Conservation (phyloP, 2,329 filamentous ascomycete genomes). For the Stromatinia cepivora region DNA sequence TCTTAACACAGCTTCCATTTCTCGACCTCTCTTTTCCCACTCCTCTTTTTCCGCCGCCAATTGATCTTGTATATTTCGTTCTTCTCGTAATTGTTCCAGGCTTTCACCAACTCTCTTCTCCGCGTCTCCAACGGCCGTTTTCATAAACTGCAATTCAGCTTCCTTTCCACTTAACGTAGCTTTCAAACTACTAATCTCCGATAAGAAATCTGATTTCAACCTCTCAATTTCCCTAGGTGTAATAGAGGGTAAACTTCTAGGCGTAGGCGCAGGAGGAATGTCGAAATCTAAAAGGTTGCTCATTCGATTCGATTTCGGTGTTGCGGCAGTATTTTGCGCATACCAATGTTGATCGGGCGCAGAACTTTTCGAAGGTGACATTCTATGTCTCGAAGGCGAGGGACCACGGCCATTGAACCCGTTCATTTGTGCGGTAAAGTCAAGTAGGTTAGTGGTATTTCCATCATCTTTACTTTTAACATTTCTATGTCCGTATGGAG, state of each 20-base stretch:
- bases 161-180: slow-evolving; percentile 91
- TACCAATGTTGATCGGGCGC: slow-evolving; percentile 33
- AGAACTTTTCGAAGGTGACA: slow-evolving; percentile 48
- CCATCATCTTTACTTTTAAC: slow-evolving; percentile 39
- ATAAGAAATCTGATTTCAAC: slow-evolving; percentile 85
- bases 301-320: slow-evolving; percentile 45
- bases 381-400: slow-evolving; percentile 53
- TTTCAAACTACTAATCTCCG: slow-evolving; percentile 91
- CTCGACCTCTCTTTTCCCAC: slow-evolving; percentile 81
- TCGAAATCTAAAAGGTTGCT: slow-evolving; percentile 84
- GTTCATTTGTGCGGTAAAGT: slow-evolving; percentile 81
- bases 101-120: slow-evolving; percentile 89
- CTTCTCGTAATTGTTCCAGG: slow-evolving; percentile 79
- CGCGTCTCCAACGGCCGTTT: slow-evolving; percentile 83
- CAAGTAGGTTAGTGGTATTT: slow-evolving; percentile 75
- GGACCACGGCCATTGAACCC: slow-evolving; percentile 47
- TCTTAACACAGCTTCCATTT: slow-evolving; percentile 79
- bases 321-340: slow-evolving; percentile 25
- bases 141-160: slow-evolving; percentile 84
- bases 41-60: slow-evolving; percentile 72
- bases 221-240: slow-evolving; percentile 91
- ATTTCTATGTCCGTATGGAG: slow-evolving; percentile 43
- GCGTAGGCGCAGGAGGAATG: slow-evolving; percentile 89
- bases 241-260: slow-evolving; percentile 84
- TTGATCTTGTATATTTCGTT: slow-evolving; percentile 68